Evolutionary conservation across 768 basidiomycete genomes (phyloP), one percentile per base, ranked within the genome.

Genomic region (Stropharia rugosoannulata): DNA sequence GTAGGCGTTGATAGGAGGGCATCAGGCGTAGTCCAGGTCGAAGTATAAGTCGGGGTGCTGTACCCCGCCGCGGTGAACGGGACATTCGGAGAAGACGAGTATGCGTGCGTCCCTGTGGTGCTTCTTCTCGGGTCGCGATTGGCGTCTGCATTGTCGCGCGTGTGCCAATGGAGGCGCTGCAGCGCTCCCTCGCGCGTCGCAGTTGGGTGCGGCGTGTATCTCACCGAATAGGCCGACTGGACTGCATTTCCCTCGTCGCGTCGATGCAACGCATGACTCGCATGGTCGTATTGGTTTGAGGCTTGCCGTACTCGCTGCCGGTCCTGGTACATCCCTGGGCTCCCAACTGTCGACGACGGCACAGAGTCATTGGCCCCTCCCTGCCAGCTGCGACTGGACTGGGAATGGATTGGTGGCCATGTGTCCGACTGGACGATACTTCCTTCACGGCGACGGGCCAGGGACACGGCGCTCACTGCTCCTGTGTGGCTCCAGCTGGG

Each of bases 11-110:
- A 65, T 49, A 76, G 62, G 18, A 67, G 62, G 36, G 59, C 62
- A 35, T 71, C 70, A 12, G 61, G 66, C 4, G 75, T 64, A 5
- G 74, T 67, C 76, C 78, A 80, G n/a, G 68, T 58, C 18, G 74
- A 73, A 2, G 70, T 72, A 44, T 76, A 79, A 2, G 71, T 71
- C 19, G 72, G 62, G 32, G 66, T 62, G 49, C 74, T 69, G 57
- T 77, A 80, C n/a, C 70, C 68, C 25, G 75, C 73, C 15, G 68
- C 55, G 25, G 70, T 64, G 62, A 76, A 76, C 2, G 73, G 70
- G 18, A 74, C 58, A 10, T 70, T 68, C 13, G 76, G 68, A 7
- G 73, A 71, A 9, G 75, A 62, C 15, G 75, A 66, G 38, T 72
- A 74, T 11, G 74, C 70, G 10, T 64, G 62, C 25, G 64, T 62